phyloP scores from a whole-genome alignment of 2,329 filamentous ascomycete genomes.

The Annulohypoxylon truncatum region DNA sequence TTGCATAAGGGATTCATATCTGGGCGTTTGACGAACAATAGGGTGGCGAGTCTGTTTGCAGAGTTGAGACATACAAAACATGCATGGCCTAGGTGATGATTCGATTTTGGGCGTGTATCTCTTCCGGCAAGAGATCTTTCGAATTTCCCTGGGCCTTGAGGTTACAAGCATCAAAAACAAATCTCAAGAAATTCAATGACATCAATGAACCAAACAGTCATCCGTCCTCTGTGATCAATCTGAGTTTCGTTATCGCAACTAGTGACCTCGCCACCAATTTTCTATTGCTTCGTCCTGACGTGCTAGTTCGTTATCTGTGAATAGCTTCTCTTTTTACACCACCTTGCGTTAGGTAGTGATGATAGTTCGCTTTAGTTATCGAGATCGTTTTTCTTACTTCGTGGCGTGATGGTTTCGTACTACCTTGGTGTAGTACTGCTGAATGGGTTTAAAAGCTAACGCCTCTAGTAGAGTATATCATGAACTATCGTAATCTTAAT shows the following conservation, averaged over 20 bases:
- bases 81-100: constrained; percentile 18
- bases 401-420: background rate
- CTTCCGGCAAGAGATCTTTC: constrained; percentile 44
- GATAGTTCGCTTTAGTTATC: background rate
- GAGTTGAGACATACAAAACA: constrained; percentile 30
- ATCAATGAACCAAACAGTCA: constrained; percentile 14
- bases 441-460: background rate
- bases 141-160: constrained; percentile 19
- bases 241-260: background rate
- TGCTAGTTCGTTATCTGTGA: background rate
- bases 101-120: constrained; percentile 37
- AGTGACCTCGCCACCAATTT: background rate
- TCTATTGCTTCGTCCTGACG: background rate
- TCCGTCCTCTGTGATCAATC: background rate
- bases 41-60: constrained; percentile 19
- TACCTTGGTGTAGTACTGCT: background rate
- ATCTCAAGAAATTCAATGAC: constrained; percentile 32
- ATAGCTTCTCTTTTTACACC: background rate
- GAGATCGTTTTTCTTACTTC: background rate
- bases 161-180: constrained; percentile 36
- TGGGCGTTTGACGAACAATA: constrained; percentile 28
- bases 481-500: background rate
- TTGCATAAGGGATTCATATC: constrained; percentile 40
- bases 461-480: background rate
- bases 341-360: background rate